These are phyloP conservation scores for Entoloma clypeatum DNA, from an alignment of 1,284 basidiomycete species.

Conservation along the genomic window DNA sequence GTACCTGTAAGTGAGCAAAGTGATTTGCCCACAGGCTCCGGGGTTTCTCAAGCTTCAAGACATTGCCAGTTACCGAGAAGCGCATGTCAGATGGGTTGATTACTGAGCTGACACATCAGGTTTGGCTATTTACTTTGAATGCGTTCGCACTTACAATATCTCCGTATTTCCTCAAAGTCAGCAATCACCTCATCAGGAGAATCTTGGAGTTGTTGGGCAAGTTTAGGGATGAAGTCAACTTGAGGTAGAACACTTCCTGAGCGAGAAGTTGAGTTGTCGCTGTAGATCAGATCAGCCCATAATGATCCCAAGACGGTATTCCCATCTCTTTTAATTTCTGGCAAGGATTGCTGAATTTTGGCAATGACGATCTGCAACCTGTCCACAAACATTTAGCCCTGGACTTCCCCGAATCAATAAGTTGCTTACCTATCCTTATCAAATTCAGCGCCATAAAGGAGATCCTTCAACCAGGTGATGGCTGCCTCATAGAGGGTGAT, in stretches of 20 bases:
- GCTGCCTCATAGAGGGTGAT: constrained; percentile 77
- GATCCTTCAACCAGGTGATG: constrained; percentile 85
- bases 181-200: constrained; percentile 68
- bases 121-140: neutral
- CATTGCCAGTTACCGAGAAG: constrained; percentile 85
- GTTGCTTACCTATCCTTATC: constrained; percentile 70
- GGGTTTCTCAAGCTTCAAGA: constrained; percentile 71
- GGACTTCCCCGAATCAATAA: neutral
- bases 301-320: constrained; percentile 76
- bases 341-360: constrained; percentile 90
- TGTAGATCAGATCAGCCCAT: constrained; percentile 66
- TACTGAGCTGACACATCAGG: constrained; percentile 43
- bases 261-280: constrained; percentile 71
- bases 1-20: constrained; percentile 62
- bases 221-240: constrained; percentile 76
- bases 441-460: constrained; percentile 83
- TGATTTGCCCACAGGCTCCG: constrained; percentile 70
- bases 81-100: constrained; percentile 78
- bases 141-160: constrained; percentile 50
- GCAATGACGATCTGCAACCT: constrained; percentile 85
- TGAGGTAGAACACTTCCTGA: constrained; percentile 72
- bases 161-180: constrained; percentile 73
- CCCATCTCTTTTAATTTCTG: constrained; percentile 91
- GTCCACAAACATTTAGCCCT: constrained; percentile 4
- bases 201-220: constrained; percentile 74